phyloP scores from a whole-genome alignment of 345 rosid species.

The Arabidopsis arenosa region DNA sequence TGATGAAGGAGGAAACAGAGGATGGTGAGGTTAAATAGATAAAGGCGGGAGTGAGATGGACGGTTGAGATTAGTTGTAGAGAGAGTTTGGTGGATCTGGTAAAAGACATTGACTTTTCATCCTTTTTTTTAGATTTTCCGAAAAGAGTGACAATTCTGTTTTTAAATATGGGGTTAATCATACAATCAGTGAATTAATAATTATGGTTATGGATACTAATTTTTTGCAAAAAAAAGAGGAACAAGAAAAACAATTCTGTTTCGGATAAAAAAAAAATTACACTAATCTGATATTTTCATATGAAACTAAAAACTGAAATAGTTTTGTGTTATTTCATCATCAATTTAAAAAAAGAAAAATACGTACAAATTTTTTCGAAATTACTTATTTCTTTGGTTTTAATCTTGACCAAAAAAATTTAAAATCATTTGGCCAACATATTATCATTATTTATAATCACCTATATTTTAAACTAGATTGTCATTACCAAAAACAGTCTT shows the following conservation, averaged over 20 bases:
- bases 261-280: background rate
- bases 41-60: constrained; percentile 33
- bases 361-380: background rate
- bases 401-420: too few relatives aligned
- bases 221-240: background rate
- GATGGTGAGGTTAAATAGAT: constrained; percentile 31
- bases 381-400: too few relatives aligned
- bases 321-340: background rate
- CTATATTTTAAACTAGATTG: too few relatives aligned
- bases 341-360: background rate
- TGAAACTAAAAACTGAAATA: background rate
- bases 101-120: constrained; percentile 37
- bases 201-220: background rate
- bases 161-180: background rate
- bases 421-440: too few relatives aligned
- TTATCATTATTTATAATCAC: too few relatives aligned
- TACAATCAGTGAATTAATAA: background rate
- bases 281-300: background rate
- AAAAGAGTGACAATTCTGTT: constrained; percentile 16
- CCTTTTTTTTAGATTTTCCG: constrained; percentile 27
- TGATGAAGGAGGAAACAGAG: constrained; percentile 18
- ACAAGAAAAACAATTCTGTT: background rate
- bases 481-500: too few relatives aligned
- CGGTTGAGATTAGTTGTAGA: constrained; percentile 32
- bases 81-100: constrained; percentile 50